Conservation (phyloP, 257 asterid genomes). For the Cinchona pubescens region DNA sequence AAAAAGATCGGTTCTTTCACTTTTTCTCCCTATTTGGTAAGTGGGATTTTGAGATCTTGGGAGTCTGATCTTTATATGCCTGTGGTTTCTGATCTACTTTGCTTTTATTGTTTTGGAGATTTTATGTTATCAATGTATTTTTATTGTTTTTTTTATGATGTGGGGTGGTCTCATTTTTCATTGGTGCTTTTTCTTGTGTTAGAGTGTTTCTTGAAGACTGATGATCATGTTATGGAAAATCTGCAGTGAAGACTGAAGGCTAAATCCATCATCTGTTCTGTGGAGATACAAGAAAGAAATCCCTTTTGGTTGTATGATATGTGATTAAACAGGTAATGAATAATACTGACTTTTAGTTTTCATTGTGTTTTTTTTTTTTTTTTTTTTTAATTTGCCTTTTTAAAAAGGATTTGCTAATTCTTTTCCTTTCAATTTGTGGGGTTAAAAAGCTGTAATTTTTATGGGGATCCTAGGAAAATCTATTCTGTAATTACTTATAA, state of each 20-base stretch:
- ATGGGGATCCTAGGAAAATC: constrained; percentile 35
- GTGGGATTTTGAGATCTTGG: constrained; percentile 15
- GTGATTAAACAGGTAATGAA: constrained; percentile 9
- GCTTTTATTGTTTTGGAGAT: neutral
- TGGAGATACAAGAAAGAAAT: neutral
- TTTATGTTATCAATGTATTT: neutral
- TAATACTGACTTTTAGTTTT: neutral
- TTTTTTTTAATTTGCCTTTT: neutral
- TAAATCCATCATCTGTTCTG: neutral
- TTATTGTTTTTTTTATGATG: neutral
- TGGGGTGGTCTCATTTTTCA: neutral
- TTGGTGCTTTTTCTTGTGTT: neutral
- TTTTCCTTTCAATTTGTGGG: neutral
- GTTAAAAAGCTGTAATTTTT: constrained; percentile 20
- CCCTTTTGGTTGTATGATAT: neutral
- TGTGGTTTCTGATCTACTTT: constrained; percentile 10
- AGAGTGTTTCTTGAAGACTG: neutral
- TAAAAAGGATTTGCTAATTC: neutral
- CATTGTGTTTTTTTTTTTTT: neutral
- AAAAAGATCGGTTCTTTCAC: constrained; percentile 22
- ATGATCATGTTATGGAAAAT: neutral
- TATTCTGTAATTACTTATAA: constrained; percentile 16
- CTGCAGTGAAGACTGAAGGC: constrained; percentile 1
- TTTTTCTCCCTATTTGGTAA: constrained; percentile 3
- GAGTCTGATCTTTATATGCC: neutral